Evolutionary conservation across 768 basidiomycete genomes (phyloP).

Genomic region (Suillus variegatus): DNA sequence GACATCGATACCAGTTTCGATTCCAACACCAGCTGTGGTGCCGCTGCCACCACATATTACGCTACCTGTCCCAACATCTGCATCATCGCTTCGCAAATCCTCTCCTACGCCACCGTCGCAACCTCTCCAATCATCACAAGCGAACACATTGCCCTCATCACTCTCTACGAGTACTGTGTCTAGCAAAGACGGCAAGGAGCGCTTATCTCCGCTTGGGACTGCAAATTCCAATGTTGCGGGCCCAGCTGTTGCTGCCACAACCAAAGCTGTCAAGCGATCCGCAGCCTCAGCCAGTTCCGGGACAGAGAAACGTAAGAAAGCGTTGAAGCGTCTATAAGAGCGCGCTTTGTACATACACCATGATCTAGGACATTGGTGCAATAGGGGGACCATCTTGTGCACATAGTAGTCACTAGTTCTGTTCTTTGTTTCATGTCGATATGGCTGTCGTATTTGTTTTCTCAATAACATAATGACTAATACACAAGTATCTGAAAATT

Average conservation of each 20-base stretch:
- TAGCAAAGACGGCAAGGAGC: conserved; percentile 48
- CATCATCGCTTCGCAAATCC: conserved; percentile 44
- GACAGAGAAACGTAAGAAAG: conserved; percentile 87
- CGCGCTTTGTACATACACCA: conserved; percentile 8
- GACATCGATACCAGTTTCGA: conserved; percentile 5
- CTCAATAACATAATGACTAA: background rate
- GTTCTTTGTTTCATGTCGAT: conserved; percentile 2
- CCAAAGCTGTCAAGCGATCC: conserved; percentile 68
- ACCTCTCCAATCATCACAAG: conserved; percentile 34
- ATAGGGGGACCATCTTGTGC: background rate
- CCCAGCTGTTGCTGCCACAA: conserved; percentile 33
- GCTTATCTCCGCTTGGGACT: conserved; percentile 69
- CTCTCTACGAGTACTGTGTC: conserved; percentile 34
- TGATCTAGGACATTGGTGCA: conserved; percentile 2
- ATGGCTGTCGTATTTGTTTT: conserved; percentile 5
- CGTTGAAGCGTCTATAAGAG: conserved; percentile 69
- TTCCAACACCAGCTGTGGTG: conserved; percentile 18
- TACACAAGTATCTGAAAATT: no score
- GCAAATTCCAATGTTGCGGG: conserved; percentile 68
- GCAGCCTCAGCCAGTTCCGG: conserved; percentile 58
- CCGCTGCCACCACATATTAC: conserved; percentile 24
- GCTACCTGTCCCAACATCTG: conserved; percentile 40
- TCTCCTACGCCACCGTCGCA: conserved; percentile 44
- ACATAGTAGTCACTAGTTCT: background rate
- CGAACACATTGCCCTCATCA: conserved; percentile 44